Conservation (phyloP, 2,329 filamentous ascomycete species). For the Elsinoe fawcettii region DNA sequence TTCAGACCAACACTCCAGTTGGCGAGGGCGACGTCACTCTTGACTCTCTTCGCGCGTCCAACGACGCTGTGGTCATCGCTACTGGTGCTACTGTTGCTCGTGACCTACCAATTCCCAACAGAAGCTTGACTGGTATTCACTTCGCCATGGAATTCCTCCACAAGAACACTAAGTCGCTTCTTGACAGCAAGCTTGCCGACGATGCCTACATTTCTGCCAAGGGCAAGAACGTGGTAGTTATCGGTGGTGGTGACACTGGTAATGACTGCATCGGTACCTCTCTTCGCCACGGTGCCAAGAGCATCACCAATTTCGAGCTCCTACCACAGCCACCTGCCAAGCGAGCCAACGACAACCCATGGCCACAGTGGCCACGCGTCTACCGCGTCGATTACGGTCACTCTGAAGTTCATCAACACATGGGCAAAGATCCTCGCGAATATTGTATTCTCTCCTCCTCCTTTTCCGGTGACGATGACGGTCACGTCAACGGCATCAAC, state of each 20-base stretch:
- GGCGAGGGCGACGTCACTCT: conserved; percentile 65
- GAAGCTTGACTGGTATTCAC: conserved; percentile 83
- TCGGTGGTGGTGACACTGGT: conserved; percentile 94
- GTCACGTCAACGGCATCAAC: conserved; percentile 91
- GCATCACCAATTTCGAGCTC: conserved; percentile 92
- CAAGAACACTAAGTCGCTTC: conserved; percentile 93
- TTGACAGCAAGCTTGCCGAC: conserved; percentile 81
- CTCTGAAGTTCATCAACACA: conserved; percentile 90
- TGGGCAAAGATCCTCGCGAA: conserved; percentile 91
- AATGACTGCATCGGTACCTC: conserved; percentile 98
- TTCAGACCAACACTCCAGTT: conserved; percentile 69
- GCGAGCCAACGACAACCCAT: conserved; percentile 89
- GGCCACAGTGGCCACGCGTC: conserved; percentile 96
- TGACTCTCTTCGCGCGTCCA: conserved; percentile 60
- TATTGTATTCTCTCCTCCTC: conserved; percentile 98
- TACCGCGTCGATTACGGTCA: conserved; percentile 99
- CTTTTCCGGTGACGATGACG: conserved; percentile 81
- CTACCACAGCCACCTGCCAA: conserved; percentile 85
- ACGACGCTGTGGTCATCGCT: conserved; percentile 81
- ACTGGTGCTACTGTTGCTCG: conserved; percentile 90
- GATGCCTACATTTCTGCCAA: conserved; percentile 87
- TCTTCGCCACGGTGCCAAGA: conserved; percentile 89
- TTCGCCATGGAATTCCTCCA: conserved; percentile 97
- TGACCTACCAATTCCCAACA: conserved; percentile 83
- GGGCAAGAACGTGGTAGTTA: conserved; percentile 91